Base-by-base conservation (phyloP, 768 basidiomycete species). In the Calocybe indica region DNA sequence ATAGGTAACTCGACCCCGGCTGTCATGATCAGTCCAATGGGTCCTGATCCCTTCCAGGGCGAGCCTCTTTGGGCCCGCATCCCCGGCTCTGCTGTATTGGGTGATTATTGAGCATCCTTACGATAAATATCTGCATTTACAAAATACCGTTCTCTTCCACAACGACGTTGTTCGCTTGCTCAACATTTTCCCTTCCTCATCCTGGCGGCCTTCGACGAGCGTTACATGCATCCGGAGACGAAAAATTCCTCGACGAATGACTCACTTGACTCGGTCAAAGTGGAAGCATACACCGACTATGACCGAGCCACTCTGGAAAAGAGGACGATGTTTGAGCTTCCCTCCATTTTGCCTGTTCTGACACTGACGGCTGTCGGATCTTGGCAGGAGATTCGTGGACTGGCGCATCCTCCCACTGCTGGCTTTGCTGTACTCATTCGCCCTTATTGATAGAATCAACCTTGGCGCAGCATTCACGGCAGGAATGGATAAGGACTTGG, bases 371-470 rank as follows among this genome's bases (percentile, higher is more conserved):
- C 36, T 46, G 31, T 43, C 43, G 29, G 10, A 37, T 22, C 6
- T 32, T 38, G 34, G 4, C 45, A 75, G 73, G 60, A 65, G 66
- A 46, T 67, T 60, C 51, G 60, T 74, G 12, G 73, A 74, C 52
- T 67, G 61, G 56, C 66, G 71, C 37, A 67, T 74, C 34, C 58
- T 75, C 5, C 74, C 74, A 3, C 53, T 75, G 7, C 60, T 74
- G 3, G 63, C 66, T 5, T 40, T 71, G 44, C 56, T 72, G 6
- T 74, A 72, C 49, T 62, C 72, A 13, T 67, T 74, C 41, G 67
- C 70, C 13, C 51, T 75, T 34, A 69, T 75, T 49, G 74, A 74
- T 54, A 62, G 72, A 54, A 66, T 68, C 46, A 73, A 73, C 52
- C 58, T 73, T 40, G 72, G 68, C 14, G 65, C 67, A 22, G 73